Base-by-base conservation (phyloP, 108 stramenopile genomes). In the Nannochloropsis salina region DNA sequence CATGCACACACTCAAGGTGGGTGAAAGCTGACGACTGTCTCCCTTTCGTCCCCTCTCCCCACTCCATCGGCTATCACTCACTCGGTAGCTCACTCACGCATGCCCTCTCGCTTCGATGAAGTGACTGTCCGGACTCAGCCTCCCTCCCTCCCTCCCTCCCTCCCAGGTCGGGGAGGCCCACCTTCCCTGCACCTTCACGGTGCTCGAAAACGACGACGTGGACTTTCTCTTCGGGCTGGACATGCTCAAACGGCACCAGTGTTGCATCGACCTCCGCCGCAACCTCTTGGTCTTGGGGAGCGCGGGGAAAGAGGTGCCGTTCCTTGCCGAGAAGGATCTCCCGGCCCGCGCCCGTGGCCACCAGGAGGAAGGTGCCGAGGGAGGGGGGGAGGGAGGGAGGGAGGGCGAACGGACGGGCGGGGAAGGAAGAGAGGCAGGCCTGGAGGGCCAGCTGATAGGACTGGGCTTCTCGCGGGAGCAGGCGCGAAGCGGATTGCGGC, bases 201-300 rank as follows among this genome's bases (percentile, higher is more conserved):
- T 74, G 61, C 61, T 74, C 20, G 61, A 74, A n/a, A 74, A 74
- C 61, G 93, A 94, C 82, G 95, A 96, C 87, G 96, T 99, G 92
- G 97, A 98, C 82, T 94, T 98, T 82, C 87, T 99, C 41, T 93
- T 98, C 42, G 98, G 98, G 42, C 91, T 99, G 82, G 98, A 99
- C 92, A 97, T 97, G 96, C 90, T 98, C 51, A 95, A 94, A 86
- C 92, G 96, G 20, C 96, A 97, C 92, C 93, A 93, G 18, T 96
- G 96, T 90, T 85, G 61, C 74, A 96, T 99, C 84, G 96, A 99
- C 92, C 91, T 99, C 84, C 74, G 44, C 45, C 42, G 43, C 41
- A 42, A 82, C 22, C 6, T 22, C 11, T 85, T 89, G 11, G 51
- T 9, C n/a, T 21, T 89, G 47, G 88, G 87, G 80, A 85, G 85